phyloP scores from a whole-genome alignment of 495 filamentous ascomycete genomes.

The Aspergillus bridgeri region DNA sequence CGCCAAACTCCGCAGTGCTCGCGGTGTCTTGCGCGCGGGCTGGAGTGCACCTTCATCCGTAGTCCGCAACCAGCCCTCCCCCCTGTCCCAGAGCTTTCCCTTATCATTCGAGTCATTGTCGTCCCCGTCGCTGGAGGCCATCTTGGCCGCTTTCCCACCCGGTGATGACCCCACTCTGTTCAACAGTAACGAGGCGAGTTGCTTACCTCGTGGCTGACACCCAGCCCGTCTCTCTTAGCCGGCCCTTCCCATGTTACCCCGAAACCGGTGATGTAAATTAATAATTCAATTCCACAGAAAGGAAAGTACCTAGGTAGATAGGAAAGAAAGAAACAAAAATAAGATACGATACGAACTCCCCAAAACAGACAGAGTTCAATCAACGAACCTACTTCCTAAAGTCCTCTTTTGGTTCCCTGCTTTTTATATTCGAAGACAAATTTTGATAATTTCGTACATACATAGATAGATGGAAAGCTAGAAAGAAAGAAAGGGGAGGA shows the following conservation, averaged over 20 bases:
- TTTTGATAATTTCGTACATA: background rate
- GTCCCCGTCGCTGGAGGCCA: background rate
- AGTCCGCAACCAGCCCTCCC: background rate
- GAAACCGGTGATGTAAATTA: too few relatives aligned
- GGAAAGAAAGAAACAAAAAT: too few relatives aligned
- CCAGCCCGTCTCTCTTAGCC: background rate
- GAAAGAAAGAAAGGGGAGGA: background rate
- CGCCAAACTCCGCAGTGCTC: constrained; percentile 22
- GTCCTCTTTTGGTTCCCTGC: background rate
- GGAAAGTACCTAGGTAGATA: too few relatives aligned
- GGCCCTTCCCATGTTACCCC: too few relatives aligned
- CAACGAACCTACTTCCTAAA: too few relatives aligned
- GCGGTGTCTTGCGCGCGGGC: constrained; percentile 12
- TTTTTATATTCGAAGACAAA: background rate
- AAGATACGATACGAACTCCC: too few relatives aligned
- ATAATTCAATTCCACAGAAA: too few relatives aligned
- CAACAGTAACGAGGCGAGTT: background rate
- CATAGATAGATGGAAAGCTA: background rate
- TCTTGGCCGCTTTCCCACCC: background rate
- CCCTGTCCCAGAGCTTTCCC: background rate
- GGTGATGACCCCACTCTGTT: background rate
- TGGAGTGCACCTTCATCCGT: constrained; percentile 6
- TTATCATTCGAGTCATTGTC: background rate
- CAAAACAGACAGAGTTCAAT: too few relatives aligned
- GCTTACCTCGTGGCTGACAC: background rate